Base-by-base conservation (phyloP, 2,329 filamentous ascomycete species). In the Emergomyces africanus region DNA sequence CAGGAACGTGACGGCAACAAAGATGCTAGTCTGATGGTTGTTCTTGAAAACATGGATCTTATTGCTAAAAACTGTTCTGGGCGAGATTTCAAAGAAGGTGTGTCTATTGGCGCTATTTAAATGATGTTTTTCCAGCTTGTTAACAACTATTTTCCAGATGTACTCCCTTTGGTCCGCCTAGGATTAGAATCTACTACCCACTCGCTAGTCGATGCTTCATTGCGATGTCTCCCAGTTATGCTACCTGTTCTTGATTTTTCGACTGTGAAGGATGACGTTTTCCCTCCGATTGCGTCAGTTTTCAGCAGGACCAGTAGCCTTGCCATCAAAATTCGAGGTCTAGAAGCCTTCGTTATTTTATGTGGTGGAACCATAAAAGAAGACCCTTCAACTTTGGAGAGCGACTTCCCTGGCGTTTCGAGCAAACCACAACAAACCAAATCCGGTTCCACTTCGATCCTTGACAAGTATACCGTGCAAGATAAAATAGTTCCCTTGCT, bases 381-480 rank as follows among this genome's bases (percentile, higher is more conserved):
- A 60, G 70, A 74, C 5, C 66, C 69, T 23, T 71, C 74, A 37
- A 75, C 74, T 0, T 72, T 74, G 0, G 76, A 77, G 46, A 89
- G 94, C 69, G 91, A 89, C 4, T 79, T 96, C 2, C 86, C 89
- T 64, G 90, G 90, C 0, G 77, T 91, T 12, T 62, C 69, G 18
- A 66, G 70, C 46, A 69, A 69, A 67, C 75, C 48, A 72, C 81
- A 64, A 70, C 77, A 57, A 77, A 81, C 66, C 64, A 59, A 68
- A 67, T 55, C 83, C 81, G 67, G 49, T 30, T 82, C 81, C 3
- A 87, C 87, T 0, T 90, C 85, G 1, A 91, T 92, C 2, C 78
- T 99, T 33, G 94, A 99, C 76, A 97, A 97, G 72, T 97, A 94
- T 69, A 97, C 94, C 0, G 92, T 99, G 76, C 94, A 99, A 71